phyloP scores from a whole-genome alignment of 2,329 filamentous ascomycete species.

The Orbilia quercus region DNA sequence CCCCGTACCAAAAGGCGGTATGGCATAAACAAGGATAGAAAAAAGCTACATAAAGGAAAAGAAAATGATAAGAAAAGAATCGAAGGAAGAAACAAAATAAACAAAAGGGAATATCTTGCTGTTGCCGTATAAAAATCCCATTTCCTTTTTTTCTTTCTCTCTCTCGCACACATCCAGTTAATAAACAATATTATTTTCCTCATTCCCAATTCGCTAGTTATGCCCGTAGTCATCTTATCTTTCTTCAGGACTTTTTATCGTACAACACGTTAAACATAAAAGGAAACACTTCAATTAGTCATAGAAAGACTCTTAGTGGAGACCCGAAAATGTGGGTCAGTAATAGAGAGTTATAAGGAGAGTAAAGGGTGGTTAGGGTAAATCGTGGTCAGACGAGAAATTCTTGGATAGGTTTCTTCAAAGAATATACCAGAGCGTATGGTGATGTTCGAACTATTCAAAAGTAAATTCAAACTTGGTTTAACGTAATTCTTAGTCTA shows the following conservation, averaged over 20 bases:
- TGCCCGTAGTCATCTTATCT: conserved; percentile 47
- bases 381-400: neutral
- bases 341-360: neutral
- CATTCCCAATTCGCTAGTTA: conserved; percentile 43
- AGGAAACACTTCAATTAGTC: conserved; percentile 4
- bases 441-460: neutral
- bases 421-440: no score
- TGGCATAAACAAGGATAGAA: neutral
- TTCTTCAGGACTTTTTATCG: conserved; percentile 57
- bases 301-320: conserved; percentile 5
- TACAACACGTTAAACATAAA: conserved; percentile 53
- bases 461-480: neutral
- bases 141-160: conserved; percentile 36
- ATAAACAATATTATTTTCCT: conserved; percentile 51
- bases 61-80: neutral
- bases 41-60: conserved; percentile 1
- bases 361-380: neutral
- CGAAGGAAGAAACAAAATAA: conserved; percentile 3
- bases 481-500: neutral
- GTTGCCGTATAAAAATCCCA: conserved; percentile 57
- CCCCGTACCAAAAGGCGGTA: neutral
- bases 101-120: conserved; percentile 51
- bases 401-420: no score
- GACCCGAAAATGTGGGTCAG: neutral
- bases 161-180: conserved; percentile 35